Evolutionary conservation across 1,284 basidiomycete species (phyloP), one percentile per base, ranked within the genome.

Genomic region (Wolfiporia cocos): DNA sequence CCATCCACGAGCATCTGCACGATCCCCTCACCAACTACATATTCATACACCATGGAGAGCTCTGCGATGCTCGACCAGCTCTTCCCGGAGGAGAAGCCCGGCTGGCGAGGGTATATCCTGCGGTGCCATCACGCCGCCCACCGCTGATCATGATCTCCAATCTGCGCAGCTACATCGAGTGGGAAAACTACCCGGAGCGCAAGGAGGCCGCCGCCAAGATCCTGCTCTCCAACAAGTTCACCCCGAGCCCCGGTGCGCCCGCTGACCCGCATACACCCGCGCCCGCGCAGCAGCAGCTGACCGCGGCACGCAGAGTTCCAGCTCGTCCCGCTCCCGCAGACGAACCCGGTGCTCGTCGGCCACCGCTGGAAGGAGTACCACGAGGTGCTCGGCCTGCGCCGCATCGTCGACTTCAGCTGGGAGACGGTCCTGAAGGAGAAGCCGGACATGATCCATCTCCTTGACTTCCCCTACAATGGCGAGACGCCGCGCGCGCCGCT

Each of bases 341-440:
- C 70, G n/a, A 77, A 76, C 44, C 73, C 73, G 0, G 59, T 76
- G 36, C 60, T 77, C 12, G 62, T 71, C 37, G 73, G 73, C 6
- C 55, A 70, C 47, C 69, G 75, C 18, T 77, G 73, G 72, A 76
- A 74, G 48, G 69, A 73, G 48, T 76, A 77, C 45, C 73, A 77
- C 49, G 64, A 68, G 39, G 70, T 66, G 0, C 63, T 77, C 37
- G 75, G 73, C 9, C 59, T 76, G 24, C 57, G 63, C 47, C 54
- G 53, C 20, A 67, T 76, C 43, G 69, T 74, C 41, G 68, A 74
- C 48, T 64, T 66, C 50, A 75, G 71, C 61, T 77, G 75, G 75
- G 65, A 71, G 46, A 67, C 67, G 2, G 71, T 76, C 18, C 68
- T 69, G 46, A 66, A 66, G 47, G 75, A 77, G 55, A 78, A 78